These are phyloP conservation scores for Aspergillus arachidicola DNA, from an alignment of 2,329 filamentous ascomycete genomes.

Conservation along the genomic window DNA sequence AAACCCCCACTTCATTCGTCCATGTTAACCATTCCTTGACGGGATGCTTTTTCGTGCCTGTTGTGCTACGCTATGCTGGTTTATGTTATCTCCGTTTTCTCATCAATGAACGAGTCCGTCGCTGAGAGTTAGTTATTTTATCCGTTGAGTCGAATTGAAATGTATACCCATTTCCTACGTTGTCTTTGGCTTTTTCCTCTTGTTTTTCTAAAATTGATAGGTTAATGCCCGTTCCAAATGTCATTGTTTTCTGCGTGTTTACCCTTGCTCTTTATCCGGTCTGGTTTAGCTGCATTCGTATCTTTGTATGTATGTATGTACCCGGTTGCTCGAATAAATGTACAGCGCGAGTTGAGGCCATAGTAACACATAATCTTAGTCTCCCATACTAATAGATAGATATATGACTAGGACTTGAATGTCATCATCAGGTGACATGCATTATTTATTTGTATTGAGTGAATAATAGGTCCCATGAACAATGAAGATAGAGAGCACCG, in stretches of 20 bases:
- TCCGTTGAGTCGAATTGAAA: constrained; percentile 9
- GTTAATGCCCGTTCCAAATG: not conserved
- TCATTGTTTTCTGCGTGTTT: not conserved
- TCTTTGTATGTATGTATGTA: constrained; percentile 7
- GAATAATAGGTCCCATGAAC: not conserved
- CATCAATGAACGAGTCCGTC: not conserved
- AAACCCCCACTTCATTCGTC: not conserved
- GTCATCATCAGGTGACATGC: not conserved
- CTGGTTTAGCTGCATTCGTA: not conserved
- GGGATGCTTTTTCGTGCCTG: constrained; percentile 7
- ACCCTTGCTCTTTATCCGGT: not conserved
- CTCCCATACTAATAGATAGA: not conserved
- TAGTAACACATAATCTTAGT: not conserved
- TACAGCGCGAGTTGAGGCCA: not conserved
- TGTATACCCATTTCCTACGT: constrained; percentile 16
- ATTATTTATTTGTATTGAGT: constrained; percentile 1
- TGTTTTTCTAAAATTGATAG: not conserved
- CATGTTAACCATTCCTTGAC: constrained; percentile 9
- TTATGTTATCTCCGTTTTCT: not conserved
- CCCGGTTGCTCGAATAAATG: not conserved
- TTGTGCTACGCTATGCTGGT: not conserved
- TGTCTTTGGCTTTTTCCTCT: constrained; percentile 60
- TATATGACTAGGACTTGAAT: not conserved
- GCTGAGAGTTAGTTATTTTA: not conserved
- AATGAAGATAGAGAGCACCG: not conserved